A percentile compares a stretch with the other conserved stretches of the same genome.
Evolutionary conservation across 257 asterid species (phyloP).

Genomic region (Forsythia viridissima): DNA sequence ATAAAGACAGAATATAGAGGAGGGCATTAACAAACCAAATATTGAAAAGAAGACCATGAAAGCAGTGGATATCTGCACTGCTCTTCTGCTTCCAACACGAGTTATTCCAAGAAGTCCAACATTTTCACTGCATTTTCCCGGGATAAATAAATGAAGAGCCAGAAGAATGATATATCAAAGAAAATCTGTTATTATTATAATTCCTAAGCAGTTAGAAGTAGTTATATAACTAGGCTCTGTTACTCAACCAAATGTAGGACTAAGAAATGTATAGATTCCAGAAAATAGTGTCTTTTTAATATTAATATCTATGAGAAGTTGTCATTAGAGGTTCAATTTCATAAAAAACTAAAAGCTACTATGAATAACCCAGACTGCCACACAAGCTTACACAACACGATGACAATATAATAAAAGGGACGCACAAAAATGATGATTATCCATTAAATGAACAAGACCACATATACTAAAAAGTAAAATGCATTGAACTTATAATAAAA

Average conservation of each 20-base stretch:
- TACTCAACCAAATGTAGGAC: background rate
- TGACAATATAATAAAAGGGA: constrained; percentile 7
- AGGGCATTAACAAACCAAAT: constrained; percentile 58
- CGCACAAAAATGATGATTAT: background rate
- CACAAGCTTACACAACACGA: constrained; percentile 11
- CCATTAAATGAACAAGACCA: background rate
- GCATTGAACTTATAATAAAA: background rate
- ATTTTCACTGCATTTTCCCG: constrained; percentile 66
- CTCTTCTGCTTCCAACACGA: constrained; percentile 99
- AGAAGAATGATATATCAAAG: background rate
- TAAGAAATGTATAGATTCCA: background rate
- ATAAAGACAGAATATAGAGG: background rate
- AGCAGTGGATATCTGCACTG: constrained; percentile 83
- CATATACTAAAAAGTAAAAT: constrained; percentile 9
- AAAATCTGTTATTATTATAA: background rate
- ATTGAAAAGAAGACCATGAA: constrained; percentile 98
- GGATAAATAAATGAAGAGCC: background rate
- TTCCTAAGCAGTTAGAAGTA: background rate
- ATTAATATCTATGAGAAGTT: background rate
- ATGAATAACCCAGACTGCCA: background rate
- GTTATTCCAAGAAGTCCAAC: constrained; percentile 97
- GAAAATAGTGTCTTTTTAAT: background rate
- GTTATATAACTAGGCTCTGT: background rate
- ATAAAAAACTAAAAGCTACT: background rate
- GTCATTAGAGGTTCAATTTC: background rate